These are phyloP conservation scores for Naganishia randhawae DNA, from an alignment of 768 basidiomycete genomes.

Conservation along the genomic window DNA sequence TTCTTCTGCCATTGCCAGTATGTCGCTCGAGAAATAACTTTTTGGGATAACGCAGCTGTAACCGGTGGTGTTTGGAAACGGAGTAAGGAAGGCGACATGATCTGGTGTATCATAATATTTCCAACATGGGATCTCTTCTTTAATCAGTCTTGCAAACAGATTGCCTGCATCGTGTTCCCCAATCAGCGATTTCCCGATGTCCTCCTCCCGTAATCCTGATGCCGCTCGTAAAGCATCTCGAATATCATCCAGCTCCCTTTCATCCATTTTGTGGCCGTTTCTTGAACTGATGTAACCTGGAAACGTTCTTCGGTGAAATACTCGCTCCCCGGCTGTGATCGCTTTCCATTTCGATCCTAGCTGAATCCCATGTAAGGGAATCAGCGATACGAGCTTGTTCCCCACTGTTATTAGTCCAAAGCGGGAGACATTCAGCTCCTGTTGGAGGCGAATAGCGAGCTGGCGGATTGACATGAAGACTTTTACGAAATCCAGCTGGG, in stretches of 20 bases:
- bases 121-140: conserved; percentile 14
- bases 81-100: conserved; percentile 20
- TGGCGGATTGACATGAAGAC: conserved; percentile 5
- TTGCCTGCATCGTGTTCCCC: conserved; percentile 11
- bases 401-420: conserved; percentile 14
- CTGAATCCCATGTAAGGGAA: conserved; percentile 15
- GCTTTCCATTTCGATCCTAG: conserved; percentile 9
- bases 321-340: background rate
- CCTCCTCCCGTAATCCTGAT: background rate
- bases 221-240: conserved; percentile 6
- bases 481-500: background rate
- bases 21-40: conserved; percentile 15
- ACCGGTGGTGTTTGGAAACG: conserved; percentile 19
- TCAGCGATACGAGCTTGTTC: background rate
- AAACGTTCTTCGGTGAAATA: background rate
- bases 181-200: conserved; percentile 13
- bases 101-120: conserved; percentile 3
- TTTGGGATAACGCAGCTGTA: conserved; percentile 17
- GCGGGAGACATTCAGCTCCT: background rate
- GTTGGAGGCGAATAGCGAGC: background rate
- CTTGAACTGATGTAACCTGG: conserved; percentile 11
- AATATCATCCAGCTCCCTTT: background rate
- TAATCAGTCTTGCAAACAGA: conserved; percentile 15
- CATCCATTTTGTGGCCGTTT: background rate
- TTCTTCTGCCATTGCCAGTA: conserved; percentile 10